A percentile compares a stretch with the other conserved stretches of the same genome.
phyloP scores from a whole-genome alignment of 768 basidiomycete genomes.

The Podaxis mareebaensis region DNA sequence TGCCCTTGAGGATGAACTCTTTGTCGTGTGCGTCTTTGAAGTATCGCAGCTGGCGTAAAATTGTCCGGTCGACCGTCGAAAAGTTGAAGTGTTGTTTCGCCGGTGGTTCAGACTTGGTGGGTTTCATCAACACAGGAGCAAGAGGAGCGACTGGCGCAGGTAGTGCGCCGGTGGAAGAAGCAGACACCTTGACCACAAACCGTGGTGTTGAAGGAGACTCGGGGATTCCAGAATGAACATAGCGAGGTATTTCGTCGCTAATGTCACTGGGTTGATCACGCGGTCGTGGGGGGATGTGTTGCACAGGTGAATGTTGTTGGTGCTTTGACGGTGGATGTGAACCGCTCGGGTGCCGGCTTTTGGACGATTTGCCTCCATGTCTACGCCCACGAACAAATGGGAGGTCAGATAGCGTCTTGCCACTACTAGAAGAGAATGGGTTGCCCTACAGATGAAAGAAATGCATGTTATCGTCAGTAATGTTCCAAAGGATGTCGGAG shows the following conservation, averaged over 20 bases:
- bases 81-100: constrained; percentile 34
- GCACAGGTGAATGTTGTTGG: constrained; percentile 16
- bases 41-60: constrained; percentile 55
- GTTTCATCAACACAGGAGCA: not conserved
- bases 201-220: not conserved
- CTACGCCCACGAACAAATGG: constrained; percentile 33
- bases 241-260: constrained; percentile 5
- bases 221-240: not conserved
- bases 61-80: constrained; percentile 63
- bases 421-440: constrained; percentile 14
- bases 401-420: constrained; percentile 21
- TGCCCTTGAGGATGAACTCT: constrained; percentile 56
- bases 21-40: constrained; percentile 52
- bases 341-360: constrained; percentile 8
- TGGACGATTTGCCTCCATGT: constrained; percentile 31
- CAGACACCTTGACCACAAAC: not conserved
- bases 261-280: not conserved
- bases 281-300: not conserved
- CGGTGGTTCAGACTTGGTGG: not conserved
- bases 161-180: not conserved
- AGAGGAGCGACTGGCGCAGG: not conserved
- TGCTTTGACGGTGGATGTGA: constrained; percentile 19
- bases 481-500: not conserved
- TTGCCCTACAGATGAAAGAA: not conserved
- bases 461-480: constrained; percentile 7